A percentile compares a stretch with the other conserved stretches of the same genome.
phyloP scores from a whole-genome alignment of 148 eudicot species.

The Vaccinium myrtillus region DNA sequence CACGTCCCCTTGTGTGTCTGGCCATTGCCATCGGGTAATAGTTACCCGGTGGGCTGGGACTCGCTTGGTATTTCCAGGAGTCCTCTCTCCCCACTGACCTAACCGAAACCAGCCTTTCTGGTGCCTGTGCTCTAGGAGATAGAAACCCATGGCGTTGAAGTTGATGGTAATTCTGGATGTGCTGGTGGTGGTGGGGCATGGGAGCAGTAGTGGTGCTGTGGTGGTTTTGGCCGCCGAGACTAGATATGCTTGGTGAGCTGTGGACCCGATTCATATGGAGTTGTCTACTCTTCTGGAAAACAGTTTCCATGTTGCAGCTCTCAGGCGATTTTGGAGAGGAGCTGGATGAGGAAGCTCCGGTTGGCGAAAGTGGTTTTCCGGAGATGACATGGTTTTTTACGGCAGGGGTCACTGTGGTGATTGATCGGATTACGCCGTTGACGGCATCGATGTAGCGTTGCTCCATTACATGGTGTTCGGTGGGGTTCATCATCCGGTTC shows the following conservation, averaged over 20 bases:
- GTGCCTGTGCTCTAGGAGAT: constrained; percentile 7
- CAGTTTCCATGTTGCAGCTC: constrained; percentile 9
- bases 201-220: background rate
- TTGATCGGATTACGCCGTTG: constrained; percentile 41
- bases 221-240: constrained; percentile 19
- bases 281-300: constrained; percentile 10
- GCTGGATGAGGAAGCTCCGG: constrained; percentile 38
- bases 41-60: background rate
- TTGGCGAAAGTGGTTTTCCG: background rate
- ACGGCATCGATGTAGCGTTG: constrained; percentile 60
- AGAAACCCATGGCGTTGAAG: constrained; percentile 21
- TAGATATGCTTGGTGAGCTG: constrained; percentile 62
- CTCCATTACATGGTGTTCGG: constrained; percentile 31
- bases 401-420: background rate
- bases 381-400: background rate
- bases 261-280: constrained; percentile 40
- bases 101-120: constrained; percentile 23
- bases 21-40: background rate
- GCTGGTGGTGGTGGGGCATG: constrained; percentile 12
- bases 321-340: constrained; percentile 51
- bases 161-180: constrained; percentile 15
- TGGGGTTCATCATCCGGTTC: constrained; percentile 16
- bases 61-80: constrained; percentile 26
- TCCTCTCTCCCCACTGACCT: constrained; percentile 35
- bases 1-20: constrained; percentile 18